Evolutionary conservation across 2,329 filamentous ascomycete genomes (phyloP), one percentile per base, ranked within the genome.

Genomic region (Fusarium anguioides): DNA sequence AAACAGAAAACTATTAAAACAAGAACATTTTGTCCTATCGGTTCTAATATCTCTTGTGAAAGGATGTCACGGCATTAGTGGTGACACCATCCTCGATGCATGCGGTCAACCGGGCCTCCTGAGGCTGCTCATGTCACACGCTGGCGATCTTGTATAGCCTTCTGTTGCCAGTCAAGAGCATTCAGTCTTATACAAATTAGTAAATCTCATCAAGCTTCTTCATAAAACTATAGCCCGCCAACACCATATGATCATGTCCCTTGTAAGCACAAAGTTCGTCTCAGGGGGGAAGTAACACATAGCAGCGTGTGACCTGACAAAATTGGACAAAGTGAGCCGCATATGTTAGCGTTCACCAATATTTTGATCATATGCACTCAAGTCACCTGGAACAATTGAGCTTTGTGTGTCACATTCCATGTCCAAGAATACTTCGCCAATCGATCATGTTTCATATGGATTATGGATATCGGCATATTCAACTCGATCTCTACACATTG

Each of bases 71-170:
- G 12, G 14, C 45, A 47, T 46, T 24, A 33, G 12, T 24, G 27
- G 57, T 36, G 26, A 33, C 29, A 54, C 37, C 14, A 17, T 37
- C 37, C 39, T 60, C 60, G 46, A 45, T 42, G 35, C 18, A 46
- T 58, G 56, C 49, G 58, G 31, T 46, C 47, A 63, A 45, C 57
- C 57, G 41, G 27, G 11, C 26, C 47, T 44, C 21, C 36, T 35
- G 36, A 58, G 36, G 46, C 47, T 27, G 24, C 36, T 51, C 18
- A 37, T 52, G 48, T 54, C 53, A 40, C 51, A 63, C 47, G 6
- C 18, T 12, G 20, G 31, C 29, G 27, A 44, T 51, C 48, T 64
- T 52, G 52, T 60, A 50, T 63, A 60, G 64, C 40, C n/a, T n/a
- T 27, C 31, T 52, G 35, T 23, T 54, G 36, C 61, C 45, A 33